phyloP scores from a whole-genome alignment of 2,329 filamentous ascomycete genomes.

The Verticillium nonalfalfae region DNA sequence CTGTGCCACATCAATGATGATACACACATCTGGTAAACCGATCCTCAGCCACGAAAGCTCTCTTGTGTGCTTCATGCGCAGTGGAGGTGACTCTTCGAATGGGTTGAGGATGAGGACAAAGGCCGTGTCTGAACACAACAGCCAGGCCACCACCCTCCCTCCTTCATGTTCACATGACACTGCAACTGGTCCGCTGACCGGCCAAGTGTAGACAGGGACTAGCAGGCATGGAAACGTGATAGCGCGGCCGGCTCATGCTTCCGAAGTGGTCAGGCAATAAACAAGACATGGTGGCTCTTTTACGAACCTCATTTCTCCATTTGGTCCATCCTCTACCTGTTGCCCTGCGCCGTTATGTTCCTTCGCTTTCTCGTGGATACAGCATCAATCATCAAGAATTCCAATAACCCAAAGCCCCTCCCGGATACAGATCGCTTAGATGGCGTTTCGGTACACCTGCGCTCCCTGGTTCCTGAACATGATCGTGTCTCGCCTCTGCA shows the following conservation, averaged over 20 bases:
- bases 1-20: neutral
- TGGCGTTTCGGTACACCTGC: constrained; percentile 68
- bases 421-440: constrained; percentile 30
- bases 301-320: constrained; percentile 3
- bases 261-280: neutral
- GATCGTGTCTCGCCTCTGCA: constrained; percentile 83
- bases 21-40: constrained; percentile 11
- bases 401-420: neutral
- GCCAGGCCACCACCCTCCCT: neutral
- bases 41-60: constrained; percentile 11
- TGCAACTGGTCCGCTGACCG: constrained; percentile 3
- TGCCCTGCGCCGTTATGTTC: neutral
- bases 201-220: neutral
- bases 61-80: neutral
- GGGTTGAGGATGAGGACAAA: constrained; percentile 12
- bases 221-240: no score
- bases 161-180: neutral
- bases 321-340: neutral
- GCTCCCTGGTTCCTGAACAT: constrained; percentile 72
- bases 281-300: constrained; percentile 3
- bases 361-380: neutral
- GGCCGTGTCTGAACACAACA: constrained; percentile 9
- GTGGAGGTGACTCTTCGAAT: constrained; percentile 2
- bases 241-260: no score
- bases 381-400: neutral